These are phyloP conservation scores for Nitzschia palea DNA, from an alignment of 108 stramenopile species.

Conservation along the genomic window DNA sequence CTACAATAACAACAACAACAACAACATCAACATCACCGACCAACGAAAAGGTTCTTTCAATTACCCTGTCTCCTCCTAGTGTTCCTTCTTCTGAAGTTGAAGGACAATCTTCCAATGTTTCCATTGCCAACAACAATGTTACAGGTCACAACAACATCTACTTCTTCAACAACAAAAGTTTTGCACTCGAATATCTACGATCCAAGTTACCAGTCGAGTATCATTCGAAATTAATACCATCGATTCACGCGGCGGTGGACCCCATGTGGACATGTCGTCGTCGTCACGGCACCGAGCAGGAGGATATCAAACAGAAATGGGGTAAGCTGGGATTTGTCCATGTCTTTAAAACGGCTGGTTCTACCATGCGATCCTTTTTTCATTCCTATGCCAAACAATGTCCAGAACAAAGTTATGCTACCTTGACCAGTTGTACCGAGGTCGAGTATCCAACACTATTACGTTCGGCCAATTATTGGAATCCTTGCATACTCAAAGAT, in stretches of 20 bases:
- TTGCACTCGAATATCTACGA: background rate
- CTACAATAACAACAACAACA: no score
- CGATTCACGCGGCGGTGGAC: background rate
- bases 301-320: background rate
- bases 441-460: background rate
- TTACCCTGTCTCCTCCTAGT: no score
- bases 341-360: slow-evolving; percentile 64
- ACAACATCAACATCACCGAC: no score
- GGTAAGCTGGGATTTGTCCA: slow-evolving; percentile 51
- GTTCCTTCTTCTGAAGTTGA: no score
- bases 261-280: background rate
- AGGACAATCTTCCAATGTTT: no score
- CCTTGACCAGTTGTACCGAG: background rate
- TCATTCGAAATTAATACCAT: background rate
- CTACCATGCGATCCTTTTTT: slow-evolving; percentile 49
- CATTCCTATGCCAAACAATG: slow-evolving; percentile 37
- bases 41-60: no score
- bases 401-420: background rate
- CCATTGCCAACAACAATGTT: no score
- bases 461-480: background rate
- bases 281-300: no score
- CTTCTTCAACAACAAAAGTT: no score
- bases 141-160: no score
- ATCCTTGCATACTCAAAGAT: background rate
- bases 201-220: background rate